These are phyloP conservation scores for Chlorella sp. DNA, from an alignment of 139 green algal species.

Conservation along the genomic window DNA sequence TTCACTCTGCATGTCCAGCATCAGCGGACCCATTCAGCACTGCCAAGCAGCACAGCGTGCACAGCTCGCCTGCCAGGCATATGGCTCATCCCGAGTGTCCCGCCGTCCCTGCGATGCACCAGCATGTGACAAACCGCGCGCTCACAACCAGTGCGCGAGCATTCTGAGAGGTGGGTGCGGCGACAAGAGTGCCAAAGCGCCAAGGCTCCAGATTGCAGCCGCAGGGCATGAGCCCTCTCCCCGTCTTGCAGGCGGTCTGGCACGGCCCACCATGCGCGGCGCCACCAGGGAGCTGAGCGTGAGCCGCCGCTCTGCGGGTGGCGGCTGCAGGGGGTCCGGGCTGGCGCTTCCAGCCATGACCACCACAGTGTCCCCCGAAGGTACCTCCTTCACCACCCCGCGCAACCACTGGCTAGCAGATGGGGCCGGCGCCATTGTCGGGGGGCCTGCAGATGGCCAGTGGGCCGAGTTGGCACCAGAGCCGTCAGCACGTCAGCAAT, in stretches of 20 bases:
- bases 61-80: slow-evolving; percentile 90
- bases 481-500: too few relatives aligned
- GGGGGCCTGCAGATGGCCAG: too few relatives aligned
- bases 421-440: too few relatives aligned
- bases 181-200: too few relatives aligned
- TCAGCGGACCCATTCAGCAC: too few relatives aligned
- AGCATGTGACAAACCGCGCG: too few relatives aligned
- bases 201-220: background rate
- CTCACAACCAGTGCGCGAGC: background rate
- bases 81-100: slow-evolving; percentile 93
- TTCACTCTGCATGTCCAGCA: too few relatives aligned
- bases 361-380: slow-evolving; percentile 85
- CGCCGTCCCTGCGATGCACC: slow-evolving; percentile 76
- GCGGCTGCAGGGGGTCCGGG: slow-evolving; percentile 31
- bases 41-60: too few relatives aligned
- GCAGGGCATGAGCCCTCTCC: background rate
- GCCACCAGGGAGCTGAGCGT: slow-evolving; percentile 88
- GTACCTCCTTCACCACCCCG: slow-evolving; percentile 83
- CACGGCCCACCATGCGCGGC: slow-evolving; percentile 76
- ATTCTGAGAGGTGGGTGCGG: background rate
- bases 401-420: too few relatives aligned
- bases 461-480: too few relatives aligned
- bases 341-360: slow-evolving; percentile 62
- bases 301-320: slow-evolving; percentile 88
- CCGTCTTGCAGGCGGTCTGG: background rate